Evolutionary conservation across 345 rosid species (phyloP).

Genomic region (Litchi chinensis): DNA sequence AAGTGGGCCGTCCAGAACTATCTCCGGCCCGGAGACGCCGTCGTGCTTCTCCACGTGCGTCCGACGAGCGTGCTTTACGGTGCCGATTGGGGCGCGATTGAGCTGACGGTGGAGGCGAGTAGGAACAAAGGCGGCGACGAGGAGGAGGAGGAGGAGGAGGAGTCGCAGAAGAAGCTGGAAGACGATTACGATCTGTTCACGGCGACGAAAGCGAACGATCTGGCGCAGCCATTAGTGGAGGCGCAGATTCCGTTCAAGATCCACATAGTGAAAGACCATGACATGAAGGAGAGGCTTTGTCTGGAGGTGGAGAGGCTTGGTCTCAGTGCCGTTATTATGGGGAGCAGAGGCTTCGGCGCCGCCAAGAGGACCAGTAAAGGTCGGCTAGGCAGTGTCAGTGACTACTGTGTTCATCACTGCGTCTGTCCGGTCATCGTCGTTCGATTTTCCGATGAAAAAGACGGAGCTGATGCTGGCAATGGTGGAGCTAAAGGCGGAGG

Average conservation of each 20-base stretch:
- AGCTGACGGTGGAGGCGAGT: conserved; percentile 25
- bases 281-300: conserved; percentile 89
- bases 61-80: conserved; percentile 83
- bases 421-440: conserved; percentile 87
- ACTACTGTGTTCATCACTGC: conserved; percentile 85
- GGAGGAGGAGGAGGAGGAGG: conserved; percentile 8
- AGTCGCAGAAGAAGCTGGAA: conserved; percentile 61
- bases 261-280: conserved; percentile 84
- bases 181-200: conserved; percentile 80
- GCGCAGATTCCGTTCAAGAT: conserved; percentile 72
- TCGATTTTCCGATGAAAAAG: conserved; percentile 63
- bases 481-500: conserved; percentile 2
- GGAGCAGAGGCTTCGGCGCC: conserved; percentile 86
- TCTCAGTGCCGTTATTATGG: conserved; percentile 66
- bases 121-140: background rate
- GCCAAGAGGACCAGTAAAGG: conserved; percentile 47
- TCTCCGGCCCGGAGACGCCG: conserved; percentile 82
- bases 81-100: conserved; percentile 89
- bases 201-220: conserved; percentile 56
- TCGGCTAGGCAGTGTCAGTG: conserved; percentile 81
- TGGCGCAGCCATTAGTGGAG: conserved; percentile 71
- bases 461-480: conserved; percentile 25
- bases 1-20: conserved; percentile 88
- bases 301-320: conserved; percentile 86
- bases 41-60: conserved; percentile 71